Evolutionary conservation across 257 asterid genomes (phyloP).

Genomic region (Solanum pennellii): DNA sequence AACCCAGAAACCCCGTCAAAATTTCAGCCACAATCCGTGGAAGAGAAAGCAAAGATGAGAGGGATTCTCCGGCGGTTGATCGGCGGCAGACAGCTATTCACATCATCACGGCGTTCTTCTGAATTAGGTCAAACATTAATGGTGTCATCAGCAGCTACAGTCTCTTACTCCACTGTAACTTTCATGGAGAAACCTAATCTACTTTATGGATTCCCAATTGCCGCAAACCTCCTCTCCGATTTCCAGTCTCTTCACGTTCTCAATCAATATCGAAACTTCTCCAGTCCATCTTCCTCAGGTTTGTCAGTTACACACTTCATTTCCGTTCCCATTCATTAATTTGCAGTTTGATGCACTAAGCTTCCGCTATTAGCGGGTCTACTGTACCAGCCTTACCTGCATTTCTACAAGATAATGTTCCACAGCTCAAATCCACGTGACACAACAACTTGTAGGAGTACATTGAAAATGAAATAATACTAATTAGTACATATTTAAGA

Average conservation of each 20-base stretch:
- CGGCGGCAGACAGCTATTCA: conserved; percentile 11
- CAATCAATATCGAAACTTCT: conserved; percentile 45
- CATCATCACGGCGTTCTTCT: conserved; percentile 19
- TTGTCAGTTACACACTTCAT: background rate
- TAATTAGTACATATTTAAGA: background rate
- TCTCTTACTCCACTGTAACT: conserved; percentile 42
- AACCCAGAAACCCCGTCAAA: background rate
- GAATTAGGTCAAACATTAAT: conserved; percentile 34
- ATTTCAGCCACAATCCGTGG: background rate
- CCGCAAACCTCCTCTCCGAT: conserved; percentile 2
- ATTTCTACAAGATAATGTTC: background rate
- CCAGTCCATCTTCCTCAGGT: conserved; percentile 64
- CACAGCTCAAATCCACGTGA: background rate
- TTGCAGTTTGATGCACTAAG: background rate
- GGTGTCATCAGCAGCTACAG: conserved; percentile 59
- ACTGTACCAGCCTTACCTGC: background rate
- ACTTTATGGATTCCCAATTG: conserved; percentile 21
- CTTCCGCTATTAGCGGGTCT: background rate
- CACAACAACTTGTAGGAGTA: background rate
- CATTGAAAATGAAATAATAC: background rate
- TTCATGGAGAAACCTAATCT: conserved; percentile 33
- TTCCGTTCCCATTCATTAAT: background rate
- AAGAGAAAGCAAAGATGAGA: conserved; percentile 24
- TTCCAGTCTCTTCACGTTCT: conserved; percentile 7
- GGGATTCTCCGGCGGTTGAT: conserved; percentile 54